Evolutionary conservation across 768 basidiomycete genomes (phyloP), one percentile per base, ranked within the genome.

Genomic region (Termitomyces titanicus): DNA sequence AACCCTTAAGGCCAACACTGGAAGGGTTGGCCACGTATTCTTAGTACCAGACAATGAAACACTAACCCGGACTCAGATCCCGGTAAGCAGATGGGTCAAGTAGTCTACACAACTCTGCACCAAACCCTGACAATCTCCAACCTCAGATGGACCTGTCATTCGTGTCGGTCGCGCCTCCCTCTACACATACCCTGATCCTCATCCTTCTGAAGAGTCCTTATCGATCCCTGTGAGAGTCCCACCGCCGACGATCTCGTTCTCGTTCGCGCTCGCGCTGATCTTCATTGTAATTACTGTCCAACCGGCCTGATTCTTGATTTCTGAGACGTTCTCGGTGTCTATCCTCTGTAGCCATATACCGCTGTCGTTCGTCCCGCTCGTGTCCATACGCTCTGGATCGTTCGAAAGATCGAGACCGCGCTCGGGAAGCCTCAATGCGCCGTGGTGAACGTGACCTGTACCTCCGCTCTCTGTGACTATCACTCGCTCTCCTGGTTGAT

Each of bases 201-300:
- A 31, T 43, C 42, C n/a, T 48, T 35, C 2, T 33, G 9, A 9
- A 29, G 9, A 4, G 29, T 22, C 27, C 20, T 17, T 40, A 42
- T 37, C 35, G 44, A 37, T 56, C 46, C 10, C 53, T 51, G 22
- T 52, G 44, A 11, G 72, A 57, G 60, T 81, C 78, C 84, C 84
- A 84, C 42, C 79, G 66, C 60, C 74, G 73, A 22, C 84, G 71
- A 56, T 82, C 79, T 39, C 74, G 66, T 55, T 72, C 75, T 42
- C 80, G 61, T 51, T 60, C 60, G 18, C 46, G 39, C 24, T 54
- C 56, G 3, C 50, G 46, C 75, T 72, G 64, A 40, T 51, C 67
- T 42, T 57, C 63, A 64, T 56, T 64, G 51, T 67, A 70, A 55
- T 78, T 78, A 3, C 56, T 66, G 8, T 25, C 47, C 12, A 33